Conservation (phyloP, 306 rosid species). For the Psophocarpus tetragonolobus region DNA sequence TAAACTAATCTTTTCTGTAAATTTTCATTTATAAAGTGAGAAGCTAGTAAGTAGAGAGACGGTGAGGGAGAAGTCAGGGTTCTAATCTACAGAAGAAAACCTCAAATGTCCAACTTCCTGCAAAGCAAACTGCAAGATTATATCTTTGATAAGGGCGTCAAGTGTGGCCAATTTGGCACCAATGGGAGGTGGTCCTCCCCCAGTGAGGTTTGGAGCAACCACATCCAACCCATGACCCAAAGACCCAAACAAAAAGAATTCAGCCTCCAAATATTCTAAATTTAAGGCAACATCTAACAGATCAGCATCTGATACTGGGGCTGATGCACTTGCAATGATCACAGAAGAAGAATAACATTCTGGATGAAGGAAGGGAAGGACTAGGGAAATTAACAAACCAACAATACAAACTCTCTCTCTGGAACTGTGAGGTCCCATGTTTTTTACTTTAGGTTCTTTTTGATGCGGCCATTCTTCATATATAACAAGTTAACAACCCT, state of each 20-base stretch:
- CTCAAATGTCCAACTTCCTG: conserved; percentile 79
- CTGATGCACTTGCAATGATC: not conserved
- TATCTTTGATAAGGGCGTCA: conserved; percentile 34
- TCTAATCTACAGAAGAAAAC: conserved; percentile 35
- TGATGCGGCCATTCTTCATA: not conserved
- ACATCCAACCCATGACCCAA: conserved; percentile 60
- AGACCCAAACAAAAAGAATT: conserved; percentile 62
- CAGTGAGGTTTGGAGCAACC: conserved; percentile 50
- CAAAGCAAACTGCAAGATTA: conserved; percentile 57
- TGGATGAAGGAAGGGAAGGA: conserved; percentile 25
- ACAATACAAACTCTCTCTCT: not conserved
- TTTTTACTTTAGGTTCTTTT: not conserved
- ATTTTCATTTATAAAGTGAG: too few relatives aligned
- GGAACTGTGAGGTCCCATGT: conserved; percentile 29
- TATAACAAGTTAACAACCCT: not conserved
- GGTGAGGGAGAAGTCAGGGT: too few relatives aligned
- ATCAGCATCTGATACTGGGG: conserved; percentile 43
- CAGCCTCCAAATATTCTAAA: conserved; percentile 75
- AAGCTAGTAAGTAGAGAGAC: too few relatives aligned
- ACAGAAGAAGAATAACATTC: conserved; percentile 8
- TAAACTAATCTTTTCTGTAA: not conserved
- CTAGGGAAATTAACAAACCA: conserved; percentile 20
- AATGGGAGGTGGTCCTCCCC: conserved; percentile 57
- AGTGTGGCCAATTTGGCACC: conserved; percentile 57
- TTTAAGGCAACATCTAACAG: conserved; percentile 63